Conservation (phyloP, 2,329 filamentous ascomycete species). For the Chaetomiaceae sp. region DNA sequence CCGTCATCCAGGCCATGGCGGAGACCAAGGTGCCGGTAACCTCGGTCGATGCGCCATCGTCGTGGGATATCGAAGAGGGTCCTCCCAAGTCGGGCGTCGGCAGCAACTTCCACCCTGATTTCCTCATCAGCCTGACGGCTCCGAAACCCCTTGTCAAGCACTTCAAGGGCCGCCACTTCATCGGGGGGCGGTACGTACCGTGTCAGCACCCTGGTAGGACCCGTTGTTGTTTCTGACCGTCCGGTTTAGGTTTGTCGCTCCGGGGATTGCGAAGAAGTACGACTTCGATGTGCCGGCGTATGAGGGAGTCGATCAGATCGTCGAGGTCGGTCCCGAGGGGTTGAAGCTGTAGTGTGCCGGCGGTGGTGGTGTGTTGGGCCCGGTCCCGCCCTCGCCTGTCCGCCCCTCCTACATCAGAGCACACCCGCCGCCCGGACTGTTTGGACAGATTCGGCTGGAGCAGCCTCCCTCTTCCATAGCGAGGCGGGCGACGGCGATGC, state of each 20-base stretch:
- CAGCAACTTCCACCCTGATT: constrained; percentile 72
- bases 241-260: constrained; percentile 67
- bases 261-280: constrained; percentile 77
- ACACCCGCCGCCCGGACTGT: constrained; percentile 53
- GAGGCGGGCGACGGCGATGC: constrained; percentile 36
- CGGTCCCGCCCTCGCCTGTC: neutral
- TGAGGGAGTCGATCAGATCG: constrained; percentile 80
- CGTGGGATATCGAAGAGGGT: constrained; percentile 87
- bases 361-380: constrained; percentile 2
- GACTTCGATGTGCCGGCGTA: constrained; percentile 78
- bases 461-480: constrained; percentile 52
- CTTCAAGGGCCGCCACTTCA: constrained; percentile 84
- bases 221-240: constrained; percentile 16
- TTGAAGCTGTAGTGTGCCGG: constrained; percentile 48
- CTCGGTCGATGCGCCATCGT: constrained; percentile 87
- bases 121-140: constrained; percentile 83
- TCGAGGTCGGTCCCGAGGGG: constrained; percentile 59
- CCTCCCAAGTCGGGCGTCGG: constrained; percentile 75
- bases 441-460: constrained; percentile 57
- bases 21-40: constrained; percentile 72
- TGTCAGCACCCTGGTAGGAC: neutral
- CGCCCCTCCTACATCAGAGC: constrained; percentile 42
- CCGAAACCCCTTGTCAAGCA: constrained; percentile 84
- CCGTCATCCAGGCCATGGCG: constrained; percentile 73
- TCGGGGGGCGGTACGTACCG: constrained; percentile 69